Evolutionary conservation across 2,329 filamentous ascomycete genomes (phyloP).

Genomic region (Venturia oleaginea): DNA sequence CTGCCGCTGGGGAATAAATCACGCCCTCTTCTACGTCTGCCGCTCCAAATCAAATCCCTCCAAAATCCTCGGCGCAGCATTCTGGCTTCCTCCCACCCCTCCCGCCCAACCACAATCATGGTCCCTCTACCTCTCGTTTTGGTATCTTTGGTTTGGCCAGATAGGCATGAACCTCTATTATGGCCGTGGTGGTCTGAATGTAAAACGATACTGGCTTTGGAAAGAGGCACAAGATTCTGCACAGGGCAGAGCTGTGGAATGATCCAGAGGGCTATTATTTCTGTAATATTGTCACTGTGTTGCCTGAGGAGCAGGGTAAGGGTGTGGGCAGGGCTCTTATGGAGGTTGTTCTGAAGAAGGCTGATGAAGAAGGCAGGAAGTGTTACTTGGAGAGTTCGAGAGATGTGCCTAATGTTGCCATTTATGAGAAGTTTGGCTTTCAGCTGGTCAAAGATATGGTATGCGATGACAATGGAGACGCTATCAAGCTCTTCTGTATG

Average conservation of each 20-base stretch:
- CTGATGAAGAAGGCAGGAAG: constrained; percentile 53
- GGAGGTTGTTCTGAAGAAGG: constrained; percentile 51
- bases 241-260: constrained; percentile 53
- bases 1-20: constrained; percentile 61
- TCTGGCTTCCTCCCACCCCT: constrained; percentile 57
- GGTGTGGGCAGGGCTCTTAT: constrained; percentile 59
- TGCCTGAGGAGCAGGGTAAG: constrained; percentile 54
- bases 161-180: constrained; percentile 58
- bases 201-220: constrained; percentile 64
- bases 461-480: constrained; percentile 53
- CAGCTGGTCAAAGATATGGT: constrained; percentile 54
- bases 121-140: constrained; percentile 53
- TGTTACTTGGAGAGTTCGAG: constrained; percentile 66
- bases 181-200: constrained; percentile 59
- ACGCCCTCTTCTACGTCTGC: constrained; percentile 61
- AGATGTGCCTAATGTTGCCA: constrained; percentile 57
- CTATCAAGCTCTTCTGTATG: constrained; percentile 39
- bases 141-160: constrained; percentile 58
- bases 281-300: constrained; percentile 64
- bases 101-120: constrained; percentile 44
- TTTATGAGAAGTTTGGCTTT: constrained; percentile 64
- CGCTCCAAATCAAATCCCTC: constrained; percentile 36
- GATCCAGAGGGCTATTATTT: constrained; percentile 64
- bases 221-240: constrained; percentile 55
- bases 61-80: constrained; percentile 59